Percentiles rank a stretch among this genome's conserved stretches.
Conservation (phyloP, 345 rosid species). For the Gynandropsis gynandra region DNA sequence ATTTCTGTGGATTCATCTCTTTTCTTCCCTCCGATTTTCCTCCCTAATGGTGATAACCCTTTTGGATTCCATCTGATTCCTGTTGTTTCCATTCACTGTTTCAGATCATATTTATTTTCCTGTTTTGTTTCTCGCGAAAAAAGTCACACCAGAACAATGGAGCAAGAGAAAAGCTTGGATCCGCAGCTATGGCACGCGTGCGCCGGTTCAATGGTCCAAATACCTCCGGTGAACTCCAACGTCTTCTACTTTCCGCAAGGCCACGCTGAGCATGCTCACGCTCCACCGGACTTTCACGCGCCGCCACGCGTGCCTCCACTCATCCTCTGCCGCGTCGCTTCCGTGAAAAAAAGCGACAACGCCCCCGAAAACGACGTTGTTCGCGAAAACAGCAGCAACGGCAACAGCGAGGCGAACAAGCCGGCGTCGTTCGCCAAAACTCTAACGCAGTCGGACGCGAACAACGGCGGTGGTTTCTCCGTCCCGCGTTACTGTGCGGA, state of each 20-base stretch:
- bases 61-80: not conserved
- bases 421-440: constrained; percentile 90
- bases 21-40: not conserved
- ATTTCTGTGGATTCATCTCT: not conserved
- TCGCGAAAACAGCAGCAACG: constrained; percentile 21
- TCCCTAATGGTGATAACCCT: not conserved
- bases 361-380: constrained; percentile 33
- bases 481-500: constrained; percentile 97
- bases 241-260: constrained; percentile 92
- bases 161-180: constrained; percentile 58
- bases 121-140: not conserved
- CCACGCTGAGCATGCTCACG: constrained; percentile 67
- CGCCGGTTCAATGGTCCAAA: constrained; percentile 91
- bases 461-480: constrained; percentile 97
- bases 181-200: constrained; percentile 97
- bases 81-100: not conserved
- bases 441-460: constrained; percentile 90
- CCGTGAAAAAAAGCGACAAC: constrained; percentile 37
- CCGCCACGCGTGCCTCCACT: constrained; percentile 45
- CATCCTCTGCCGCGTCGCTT: constrained; percentile 53
- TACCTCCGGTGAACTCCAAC: constrained; percentile 59
- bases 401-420: constrained; percentile 38
- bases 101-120: not conserved
- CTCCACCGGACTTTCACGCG: constrained; percentile 48
- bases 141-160: constrained; percentile 18